phyloP scores from a whole-genome alignment of 164 flowering plant species.

The Magnolia changhungtana region DNA sequence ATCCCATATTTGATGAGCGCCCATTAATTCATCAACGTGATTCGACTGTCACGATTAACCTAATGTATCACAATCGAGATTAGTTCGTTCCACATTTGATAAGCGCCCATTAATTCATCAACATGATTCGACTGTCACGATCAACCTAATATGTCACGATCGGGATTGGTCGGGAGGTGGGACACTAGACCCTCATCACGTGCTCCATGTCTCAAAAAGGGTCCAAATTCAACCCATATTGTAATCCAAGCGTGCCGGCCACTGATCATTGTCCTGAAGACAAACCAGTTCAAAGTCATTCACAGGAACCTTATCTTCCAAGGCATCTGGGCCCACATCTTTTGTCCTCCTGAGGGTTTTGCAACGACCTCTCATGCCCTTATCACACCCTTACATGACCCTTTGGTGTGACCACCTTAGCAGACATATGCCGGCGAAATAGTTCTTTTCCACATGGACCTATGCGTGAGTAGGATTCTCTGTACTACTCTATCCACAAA shows the following conservation, averaged over 20 bases:
- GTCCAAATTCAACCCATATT: conserved; percentile 13
- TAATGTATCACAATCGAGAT: background rate
- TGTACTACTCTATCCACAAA: too few relatives aligned
- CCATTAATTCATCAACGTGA: too few relatives aligned
- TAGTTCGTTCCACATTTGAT: background rate
- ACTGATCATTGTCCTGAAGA: conserved; percentile 23
- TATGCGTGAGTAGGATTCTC: background rate
- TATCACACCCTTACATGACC: background rate
- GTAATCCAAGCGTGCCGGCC: conserved; percentile 27
- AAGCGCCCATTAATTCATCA: too few relatives aligned
- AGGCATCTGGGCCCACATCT: conserved; percentile 19
- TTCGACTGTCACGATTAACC: too few relatives aligned
- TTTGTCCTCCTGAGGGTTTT: background rate
- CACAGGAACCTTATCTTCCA: conserved; percentile 29
- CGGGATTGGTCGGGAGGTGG: background rate
- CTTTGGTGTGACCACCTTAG: background rate
- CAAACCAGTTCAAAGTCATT: conserved; percentile 23
- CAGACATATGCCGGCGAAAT: background rate
- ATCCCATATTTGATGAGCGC: too few relatives aligned
- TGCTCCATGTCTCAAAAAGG: conserved; percentile 11
- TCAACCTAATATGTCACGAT: background rate
- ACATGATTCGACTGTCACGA: too few relatives aligned
- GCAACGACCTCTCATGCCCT: background rate
- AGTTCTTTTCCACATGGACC: background rate
- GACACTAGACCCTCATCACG: conserved; percentile 12